Evolutionary conservation across 805 yeast species (phyloP), one percentile per base, ranked within the genome.

Genomic region (Millerozyma acaciae): DNA sequence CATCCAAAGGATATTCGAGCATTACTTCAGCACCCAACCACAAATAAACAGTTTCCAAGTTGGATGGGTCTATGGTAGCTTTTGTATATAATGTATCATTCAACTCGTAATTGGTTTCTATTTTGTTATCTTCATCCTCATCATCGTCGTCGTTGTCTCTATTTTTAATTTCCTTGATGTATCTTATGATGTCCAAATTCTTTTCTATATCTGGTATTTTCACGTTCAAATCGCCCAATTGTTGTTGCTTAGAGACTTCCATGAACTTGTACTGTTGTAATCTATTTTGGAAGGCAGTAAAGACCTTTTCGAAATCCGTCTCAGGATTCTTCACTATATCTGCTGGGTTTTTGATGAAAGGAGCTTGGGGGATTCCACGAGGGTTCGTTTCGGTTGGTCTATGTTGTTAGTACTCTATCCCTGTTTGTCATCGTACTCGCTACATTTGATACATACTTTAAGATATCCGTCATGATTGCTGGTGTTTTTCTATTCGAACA

Each of bases 21-120:
- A 93, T 90, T 6, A 90, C 89, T 47, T 88, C 95, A 0, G 98
- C 98, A 8, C 98, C 98, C n/a, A 93, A 70, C 98, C 98, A 93
- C 30, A 93, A 67, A 43, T 78, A 78, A 2, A 93, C 97, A 2
- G 64, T 56, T 16, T 73, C 58, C 32, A 73, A 53, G 18, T 73
- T 74, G 21, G 78, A 70, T 5, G 76, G 66, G 24, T 76, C 76
- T 20, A 93, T 68, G 22, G 68, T 70, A 1, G 98, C 98, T 37
- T 78, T 78, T 6, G 97, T 84, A 55, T 77, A 90, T 25, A 93
- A 70, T 0, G 98, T 90, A 52, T 93, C 97, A 58, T 93, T 90
- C 50, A 93, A 72, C 58, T 89, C 96, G 53, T 85, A 93, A 54
- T 84, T 83, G n/a, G 88, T 77, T 33, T 76, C 80, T 21, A 84